phyloP scores from a whole-genome alignment of 768 basidiomycete genomes.

The Serendipita sp. region DNA sequence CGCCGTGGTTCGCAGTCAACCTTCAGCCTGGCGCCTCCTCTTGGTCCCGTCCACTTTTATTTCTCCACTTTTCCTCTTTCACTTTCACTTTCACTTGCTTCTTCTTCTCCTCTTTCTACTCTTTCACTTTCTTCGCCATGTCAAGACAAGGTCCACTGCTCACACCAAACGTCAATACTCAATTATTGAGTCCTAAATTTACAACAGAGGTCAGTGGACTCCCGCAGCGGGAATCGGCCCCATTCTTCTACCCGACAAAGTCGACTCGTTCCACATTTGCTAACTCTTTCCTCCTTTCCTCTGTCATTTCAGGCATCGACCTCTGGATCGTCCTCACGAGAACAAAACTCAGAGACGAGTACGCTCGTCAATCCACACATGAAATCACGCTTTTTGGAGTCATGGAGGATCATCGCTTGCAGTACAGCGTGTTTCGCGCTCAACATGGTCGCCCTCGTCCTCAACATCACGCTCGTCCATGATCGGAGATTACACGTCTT shows the following conservation, averaged over 20 bases:
- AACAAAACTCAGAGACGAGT: neutral
- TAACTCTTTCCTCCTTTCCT: neutral
- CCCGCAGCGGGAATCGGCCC: neutral
- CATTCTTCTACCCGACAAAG: neutral
- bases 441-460: neutral
- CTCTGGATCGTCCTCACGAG: neutral
- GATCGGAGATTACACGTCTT: neutral
- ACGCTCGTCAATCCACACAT: neutral
- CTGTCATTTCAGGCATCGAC: neutral
- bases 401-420: slow-evolving; percentile 4
- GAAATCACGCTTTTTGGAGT: neutral
- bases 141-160: neutral
- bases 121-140: neutral
- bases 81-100: neutral
- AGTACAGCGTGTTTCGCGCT: neutral
- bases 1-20: neutral
- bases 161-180: neutral
- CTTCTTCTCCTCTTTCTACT: neutral
- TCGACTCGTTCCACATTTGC: neutral
- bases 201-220: too few relatives aligned
- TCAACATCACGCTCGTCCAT: neutral
- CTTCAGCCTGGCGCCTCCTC: neutral
- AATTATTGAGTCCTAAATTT: too few relatives aligned
- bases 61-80: neutral
- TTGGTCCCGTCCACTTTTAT: neutral